Evolutionary conservation across 345 rosid species (phyloP), one percentile per base, ranked within the genome.

Genomic region (Clausena lansium): DNA sequence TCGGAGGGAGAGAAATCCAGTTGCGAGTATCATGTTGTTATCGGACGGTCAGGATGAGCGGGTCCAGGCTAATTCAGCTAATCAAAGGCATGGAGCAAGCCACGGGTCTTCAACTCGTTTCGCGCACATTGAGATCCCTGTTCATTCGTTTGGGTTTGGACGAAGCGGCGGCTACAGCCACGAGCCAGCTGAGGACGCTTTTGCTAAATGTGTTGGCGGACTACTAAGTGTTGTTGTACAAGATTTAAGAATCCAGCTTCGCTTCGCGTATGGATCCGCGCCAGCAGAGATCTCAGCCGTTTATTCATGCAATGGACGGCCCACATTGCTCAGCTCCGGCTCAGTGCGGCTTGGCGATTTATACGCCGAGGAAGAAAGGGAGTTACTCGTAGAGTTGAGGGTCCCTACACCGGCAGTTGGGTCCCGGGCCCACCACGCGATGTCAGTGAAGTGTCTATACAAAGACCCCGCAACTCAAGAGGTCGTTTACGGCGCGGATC

Each of bases 321-420:
- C 98, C 7, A 50, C 84, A 3, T 85, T 82, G 3, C 82, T 86
- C 17, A 88, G 86, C 47, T 87, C 90, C 22, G 90, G 90, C 20
- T 89, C 92, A 8, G 75, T 92, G 17, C 84, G 94, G 76, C 81
- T 95, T 0, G 98, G 97, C 0, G 97, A 95, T 79, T 78, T 95
- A 7, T 89, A 91, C 78, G 94, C 89, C 8, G 98, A 86, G 61
- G 98, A 95, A 59, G 98, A 91, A 71, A 86, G 90, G 80, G 97
- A 95, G 61, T 77, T 91, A 24, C 84, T 95, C 4, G 87, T 95
- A 4, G 98, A 95, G 82, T 74, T 95, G 68, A 84, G 84, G 66
- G 86, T 86, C 74, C 92, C 91, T 0, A 66, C 79, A 2, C 77
- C 85, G 3, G 78, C 88, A 0, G 66, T 33, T 14, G 81, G 85